Base-by-base conservation (phyloP, 306 rosid species). In the Gynostemma pentaphyllum region DNA sequence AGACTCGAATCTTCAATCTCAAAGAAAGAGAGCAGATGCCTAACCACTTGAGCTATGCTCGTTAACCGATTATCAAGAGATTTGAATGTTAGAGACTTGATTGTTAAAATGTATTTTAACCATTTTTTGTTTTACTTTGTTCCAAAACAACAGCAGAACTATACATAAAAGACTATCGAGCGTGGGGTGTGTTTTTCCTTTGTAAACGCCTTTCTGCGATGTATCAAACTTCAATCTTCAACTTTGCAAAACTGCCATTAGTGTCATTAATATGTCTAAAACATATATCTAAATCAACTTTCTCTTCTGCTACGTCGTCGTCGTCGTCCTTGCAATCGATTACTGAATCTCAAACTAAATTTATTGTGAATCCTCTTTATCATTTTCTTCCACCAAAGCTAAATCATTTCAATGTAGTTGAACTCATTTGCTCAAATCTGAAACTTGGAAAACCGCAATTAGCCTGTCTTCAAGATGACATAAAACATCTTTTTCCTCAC, bases 391-490 rank as follows among this genome's bases (percentile, higher is more conserved):
- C 96, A 2, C 86, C 79, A 15, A 77, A 83, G 70, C 86, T 85
- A 45, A 91, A 87, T 72, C 97, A 96, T 63, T 75, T 82, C 73
- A 87, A 87, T 71, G 66, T 83, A 7, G 95, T 91, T 26, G 69
- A 80, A 63, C 84, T 91, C 75, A 71, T 91, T 24, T 81, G 78
- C 21, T 80, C 86, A 44, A 46, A 46, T 62, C 87, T 87, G 60
- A 91, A 76, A 39, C 78, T 71, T 1, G 46, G 67, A 71, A 77
- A 61, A 1, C 49, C 49, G 13, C 57, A 67, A 2, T 82, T 85
- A 27, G 27, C 81, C 18, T 79, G 56, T 44, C 84, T 87, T 62
- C 86, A 77, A 32, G 51, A 74, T 46, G 75, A 80, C 41, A 68
- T 85, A 60, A 83, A 80, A 70, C 68, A 10, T 47, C 74, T 91